Percentiles rank a stretch among this genome's conserved stretches.
Evolutionary conservation across 2,329 filamentous ascomycete genomes (phyloP).

Genomic region (Colletotrichum sp.): DNA sequence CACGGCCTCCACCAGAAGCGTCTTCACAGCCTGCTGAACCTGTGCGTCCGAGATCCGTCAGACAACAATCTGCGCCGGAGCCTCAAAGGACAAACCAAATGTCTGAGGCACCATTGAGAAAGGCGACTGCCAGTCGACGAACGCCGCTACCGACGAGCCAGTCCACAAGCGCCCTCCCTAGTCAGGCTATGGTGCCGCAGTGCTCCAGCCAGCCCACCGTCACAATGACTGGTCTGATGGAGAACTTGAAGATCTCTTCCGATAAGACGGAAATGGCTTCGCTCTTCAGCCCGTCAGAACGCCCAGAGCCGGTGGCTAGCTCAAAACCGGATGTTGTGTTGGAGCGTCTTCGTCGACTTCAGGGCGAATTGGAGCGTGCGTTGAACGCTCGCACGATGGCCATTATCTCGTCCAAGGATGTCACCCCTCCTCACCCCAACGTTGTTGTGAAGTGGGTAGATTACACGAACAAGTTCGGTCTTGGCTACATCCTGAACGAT

Average conservation of each 20-base stretch:
- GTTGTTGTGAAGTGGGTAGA: conserved; percentile 85
- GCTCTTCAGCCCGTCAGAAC: conserved; percentile 62
- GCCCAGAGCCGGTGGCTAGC: conserved; percentile 52
- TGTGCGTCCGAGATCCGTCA: conserved; percentile 11
- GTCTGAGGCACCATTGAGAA: conserved; percentile 14
- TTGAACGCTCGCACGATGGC: conserved; percentile 69
- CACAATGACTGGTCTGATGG: conserved; percentile 14
- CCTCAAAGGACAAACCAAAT: conserved; percentile 3
- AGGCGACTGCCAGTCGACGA: not conserved
- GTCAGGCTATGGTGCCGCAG: not conserved
- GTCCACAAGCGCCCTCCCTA: conserved; percentile 17
- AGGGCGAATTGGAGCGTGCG: conserved; percentile 65
- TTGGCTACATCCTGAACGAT: conserved; percentile 84
- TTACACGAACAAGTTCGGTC: conserved; percentile 85
- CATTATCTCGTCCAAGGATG: conserved; percentile 59
- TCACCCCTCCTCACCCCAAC: conserved; percentile 61
- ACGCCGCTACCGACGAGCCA: conserved; percentile 21
- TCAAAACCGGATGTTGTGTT: conserved; percentile 65
- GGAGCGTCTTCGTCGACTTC: conserved; percentile 59
- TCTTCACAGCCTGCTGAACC: conserved; percentile 3
- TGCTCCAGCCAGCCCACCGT: conserved; percentile 7
- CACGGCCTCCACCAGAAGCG: conserved; percentile 28
- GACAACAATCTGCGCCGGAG: conserved; percentile 17
- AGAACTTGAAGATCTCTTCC: conserved; percentile 28
- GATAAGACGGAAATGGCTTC: conserved; percentile 43